These are phyloP conservation scores for Wolfiporia cocos DNA, from an alignment of 1,284 basidiomycete species.

Conservation along the genomic window DNA sequence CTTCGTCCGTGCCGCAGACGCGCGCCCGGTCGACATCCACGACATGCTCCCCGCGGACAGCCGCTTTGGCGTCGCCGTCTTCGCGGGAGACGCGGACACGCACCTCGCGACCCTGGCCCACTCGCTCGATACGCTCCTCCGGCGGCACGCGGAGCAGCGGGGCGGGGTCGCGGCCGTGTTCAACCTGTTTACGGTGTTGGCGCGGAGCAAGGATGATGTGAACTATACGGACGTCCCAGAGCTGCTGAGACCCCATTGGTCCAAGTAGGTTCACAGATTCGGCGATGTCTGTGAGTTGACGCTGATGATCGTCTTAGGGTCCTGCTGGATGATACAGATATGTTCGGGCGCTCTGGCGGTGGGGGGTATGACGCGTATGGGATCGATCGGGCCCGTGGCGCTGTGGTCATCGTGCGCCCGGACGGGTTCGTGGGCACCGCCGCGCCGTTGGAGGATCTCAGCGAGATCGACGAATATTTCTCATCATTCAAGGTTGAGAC, in stretches of 20 bases:
- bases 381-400: slow-evolving; percentile 45
- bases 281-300: not conserved
- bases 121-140: too few relatives aligned
- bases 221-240: slow-evolving; percentile 43
- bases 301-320: slow-evolving; percentile 24
- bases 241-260: slow-evolving; percentile 57
- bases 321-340: slow-evolving; percentile 30
- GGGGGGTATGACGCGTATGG: slow-evolving; percentile 45
- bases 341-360: slow-evolving; percentile 30
- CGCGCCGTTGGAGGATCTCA: slow-evolving; percentile 39
- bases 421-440: slow-evolving; percentile 70
- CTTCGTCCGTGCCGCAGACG: slow-evolving; percentile 60
- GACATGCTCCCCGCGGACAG: slow-evolving; percentile 62
- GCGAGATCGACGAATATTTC: slow-evolving; percentile 50
- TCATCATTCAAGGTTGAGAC: slow-evolving; percentile 31
- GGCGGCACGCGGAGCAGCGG: too few relatives aligned
- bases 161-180: slow-evolving; percentile 29
- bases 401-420: slow-evolving; percentile 62
- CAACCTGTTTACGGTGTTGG: slow-evolving; percentile 48
- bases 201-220: slow-evolving; percentile 39
- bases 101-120: not conserved
- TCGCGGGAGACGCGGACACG: slow-evolving; percentile 44
- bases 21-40: slow-evolving; percentile 59
- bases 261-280: slow-evolving; percentile 40
- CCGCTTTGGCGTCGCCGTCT: slow-evolving; percentile 71